A percentile compares a stretch with the other conserved stretches of the same genome.
These are phyloP conservation scores for Aspergillus bombycis DNA, from an alignment of 2,329 filamentous ascomycete genomes.

Conservation along the genomic window DNA sequence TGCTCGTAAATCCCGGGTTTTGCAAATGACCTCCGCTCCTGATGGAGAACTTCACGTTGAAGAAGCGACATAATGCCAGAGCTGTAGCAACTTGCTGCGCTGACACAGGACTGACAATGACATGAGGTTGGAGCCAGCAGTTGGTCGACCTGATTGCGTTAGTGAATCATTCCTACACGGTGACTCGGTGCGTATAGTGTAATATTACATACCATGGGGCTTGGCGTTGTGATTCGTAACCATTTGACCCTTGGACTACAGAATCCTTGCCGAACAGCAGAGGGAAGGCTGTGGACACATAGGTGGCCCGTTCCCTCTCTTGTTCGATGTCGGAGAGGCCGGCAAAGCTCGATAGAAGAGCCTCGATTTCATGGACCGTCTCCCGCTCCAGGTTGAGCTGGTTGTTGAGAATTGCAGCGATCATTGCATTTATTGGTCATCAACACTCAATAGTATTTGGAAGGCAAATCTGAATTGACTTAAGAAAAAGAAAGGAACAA, in stretches of 20 bases:
- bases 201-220: conserved; percentile 6
- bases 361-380: not conserved
- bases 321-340: not conserved
- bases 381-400: not conserved
- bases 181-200: not conserved
- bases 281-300: conserved; percentile 3
- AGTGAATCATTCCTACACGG: not conserved
- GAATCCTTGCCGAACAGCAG: conserved; percentile 10
- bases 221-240: conserved; percentile 7
- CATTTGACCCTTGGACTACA: conserved; percentile 6
- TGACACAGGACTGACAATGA: not conserved
- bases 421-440: not conserved
- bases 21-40: conserved; percentile 23
- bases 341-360: not conserved
- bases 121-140: conserved; percentile 1
- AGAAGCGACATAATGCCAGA: not conserved
- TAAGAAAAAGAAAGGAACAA: not conserved
- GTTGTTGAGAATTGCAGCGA: not conserved
- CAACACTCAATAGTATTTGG: not conserved
- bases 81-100: not conserved
- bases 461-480: not conserved
- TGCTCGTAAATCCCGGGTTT: conserved; percentile 24
- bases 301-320: not conserved
- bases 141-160: conserved; percentile 1
- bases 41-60: conserved; percentile 22